Conservation (phyloP, 371 early-diverging fungal genomes). For the Parasitella parasitica region DNA sequence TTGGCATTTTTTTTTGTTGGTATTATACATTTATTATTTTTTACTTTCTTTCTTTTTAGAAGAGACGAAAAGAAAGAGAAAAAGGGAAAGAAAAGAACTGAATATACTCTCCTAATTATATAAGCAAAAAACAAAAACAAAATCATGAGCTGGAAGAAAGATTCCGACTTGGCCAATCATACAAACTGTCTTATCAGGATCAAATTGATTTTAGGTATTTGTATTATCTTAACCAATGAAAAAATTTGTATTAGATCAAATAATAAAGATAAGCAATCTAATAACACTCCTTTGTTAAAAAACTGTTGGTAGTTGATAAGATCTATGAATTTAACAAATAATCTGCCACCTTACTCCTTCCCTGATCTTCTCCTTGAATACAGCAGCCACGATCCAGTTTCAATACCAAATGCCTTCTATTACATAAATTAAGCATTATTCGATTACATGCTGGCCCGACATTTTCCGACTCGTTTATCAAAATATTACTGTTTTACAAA, state of each 20-base stretch:
- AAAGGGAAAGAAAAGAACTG: neutral
- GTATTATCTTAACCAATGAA: constrained; percentile 13
- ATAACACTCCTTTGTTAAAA: neutral
- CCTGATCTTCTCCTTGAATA: neutral
- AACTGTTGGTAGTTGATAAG: neutral
- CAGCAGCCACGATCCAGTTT: neutral
- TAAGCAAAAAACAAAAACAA: neutral
- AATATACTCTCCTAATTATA: neutral
- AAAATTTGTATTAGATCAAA: neutral
- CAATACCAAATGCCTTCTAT: neutral
- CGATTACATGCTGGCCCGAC: neutral
- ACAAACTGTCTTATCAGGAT: constrained; percentile 21
- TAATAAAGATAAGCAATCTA: neutral
- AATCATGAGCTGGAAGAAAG: constrained; percentile 8
- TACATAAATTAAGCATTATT: neutral
- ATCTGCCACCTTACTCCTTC: neutral
- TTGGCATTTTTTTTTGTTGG: constrained; percentile 2
- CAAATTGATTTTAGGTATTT: constrained; percentile 15
- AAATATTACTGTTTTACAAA: neutral
- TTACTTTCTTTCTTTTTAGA: neutral
- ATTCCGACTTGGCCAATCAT: constrained; percentile 26
- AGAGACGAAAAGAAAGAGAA: neutral
- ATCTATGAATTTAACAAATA: neutral
- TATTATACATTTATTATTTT: neutral
- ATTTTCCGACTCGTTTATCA: neutral